Evolutionary conservation across 176 grass and related monocot genomes (phyloP), one percentile per base, ranked within the genome.

Genomic region (Musa acuminata): DNA sequence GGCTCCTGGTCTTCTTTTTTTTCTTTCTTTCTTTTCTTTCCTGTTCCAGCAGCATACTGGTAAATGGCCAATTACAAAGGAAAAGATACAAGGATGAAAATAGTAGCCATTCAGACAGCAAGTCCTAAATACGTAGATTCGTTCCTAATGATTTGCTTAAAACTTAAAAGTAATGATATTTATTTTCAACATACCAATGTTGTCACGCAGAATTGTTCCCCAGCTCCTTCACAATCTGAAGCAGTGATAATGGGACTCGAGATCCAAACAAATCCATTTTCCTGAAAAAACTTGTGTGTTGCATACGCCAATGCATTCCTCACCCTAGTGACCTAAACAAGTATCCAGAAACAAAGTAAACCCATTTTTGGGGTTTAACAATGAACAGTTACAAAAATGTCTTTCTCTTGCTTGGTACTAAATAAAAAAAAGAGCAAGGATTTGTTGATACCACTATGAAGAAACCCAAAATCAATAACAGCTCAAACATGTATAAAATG

Each of bases 241-340:
- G 95, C 88, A 80, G 95, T 98, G 73, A 98, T 98, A 73, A 98
- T 98, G 13, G 95, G 95, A 82, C 95, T 98, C 26, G 88, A 88
- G 65, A 98, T 81, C 95, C 95, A 98, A 85, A 93, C 80, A 89
- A 98, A 98, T 77, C 90, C 88, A 71, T 91, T 89, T 74, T 98
- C 90, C 87, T 98, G 95, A 74, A 98, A 98, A 86, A 93, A 98
- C 14, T 87, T 93, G 80, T 98, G 95, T 62, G 90, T 98, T 55
- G 95, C 90, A 8, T 83, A 93, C 67, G 90, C 90, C 78, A 98
- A 78, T 82, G 95, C 88, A 87, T 93, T 98, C 82, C 95, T 98
- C 64, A 98, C 88, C 87, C 95, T 93, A 66, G 95, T 72, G 51
- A 93, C 88, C 95, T 98, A 83, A 80, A 89, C 63, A 85, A 82